Evolutionary conservation across 2,329 filamentous ascomycete genomes (phyloP).

Genomic region (Calonectria pseudoturangicola): DNA sequence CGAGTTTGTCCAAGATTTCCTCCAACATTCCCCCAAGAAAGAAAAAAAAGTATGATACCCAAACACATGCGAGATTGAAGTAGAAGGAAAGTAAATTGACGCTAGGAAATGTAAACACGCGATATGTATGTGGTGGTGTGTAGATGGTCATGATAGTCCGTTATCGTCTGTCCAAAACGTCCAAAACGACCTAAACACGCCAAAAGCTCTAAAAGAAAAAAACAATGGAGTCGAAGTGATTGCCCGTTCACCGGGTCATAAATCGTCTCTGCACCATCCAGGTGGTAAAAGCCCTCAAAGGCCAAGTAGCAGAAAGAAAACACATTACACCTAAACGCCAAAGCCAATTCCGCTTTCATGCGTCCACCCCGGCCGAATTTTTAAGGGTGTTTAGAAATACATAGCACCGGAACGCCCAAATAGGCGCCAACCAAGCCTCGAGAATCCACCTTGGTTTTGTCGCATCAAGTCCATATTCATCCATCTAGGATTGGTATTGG

Average conservation of each 20-base stretch:
- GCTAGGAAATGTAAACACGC: constrained; percentile 37
- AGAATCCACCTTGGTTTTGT: constrained; percentile 20
- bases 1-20: background rate
- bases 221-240: constrained; percentile 34
- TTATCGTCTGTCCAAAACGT: constrained; percentile 34
- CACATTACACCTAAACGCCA: constrained; percentile 53
- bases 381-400: constrained; percentile 51
- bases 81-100: constrained; percentile 34
- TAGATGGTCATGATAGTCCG: constrained; percentile 41
- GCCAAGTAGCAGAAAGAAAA: constrained; percentile 29
- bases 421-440: constrained; percentile 38
- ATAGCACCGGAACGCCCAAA: constrained; percentile 51
- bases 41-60: constrained; percentile 3
- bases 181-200: constrained; percentile 32
- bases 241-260: constrained; percentile 30
- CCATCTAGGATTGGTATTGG: constrained; percentile 50
- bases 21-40: background rate
- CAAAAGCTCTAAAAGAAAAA: constrained; percentile 38
- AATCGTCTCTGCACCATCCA: constrained; percentile 35
- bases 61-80: constrained; percentile 14
- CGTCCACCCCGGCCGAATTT: constrained; percentile 41
- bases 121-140: constrained; percentile 40
- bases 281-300: constrained; percentile 20
- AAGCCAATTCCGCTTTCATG: constrained; percentile 47
- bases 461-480: background rate